Evolutionary conservation across 1,284 basidiomycete genomes (phyloP), one percentile per base, ranked within the genome.

Genomic region (Pseudozyma thailandica): DNA sequence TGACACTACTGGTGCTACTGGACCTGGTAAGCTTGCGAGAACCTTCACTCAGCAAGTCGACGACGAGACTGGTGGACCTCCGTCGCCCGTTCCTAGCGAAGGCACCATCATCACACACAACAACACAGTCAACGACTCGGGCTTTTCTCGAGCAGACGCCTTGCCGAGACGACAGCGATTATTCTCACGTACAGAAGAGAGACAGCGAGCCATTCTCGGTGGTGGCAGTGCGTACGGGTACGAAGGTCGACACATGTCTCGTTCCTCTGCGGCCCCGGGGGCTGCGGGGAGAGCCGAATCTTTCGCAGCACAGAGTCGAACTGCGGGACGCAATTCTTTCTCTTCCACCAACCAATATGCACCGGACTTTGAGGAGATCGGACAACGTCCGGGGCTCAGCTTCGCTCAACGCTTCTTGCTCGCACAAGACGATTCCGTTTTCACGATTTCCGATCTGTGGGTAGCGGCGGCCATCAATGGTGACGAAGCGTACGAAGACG

Each of bases 401-500:
- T 92, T 98, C 74, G 91, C 94, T 0, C 92, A 97, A 80, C 72
- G 84, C 48, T 84, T 83, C 52, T 52, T 83, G 44, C 57, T 82
- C 53, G 92, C 93, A 4, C 94, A 94, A 83, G 92, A 94, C 81
- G 91, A 92, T 78, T 90, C 91, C 1, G 92, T 94, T 7, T 92
- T 91, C 48, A 91, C 90, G 68, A 91, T 95, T 72, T 90, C 92
- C 5, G 93, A 94, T 84, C 85, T 95, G 15, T 95, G 93, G 93
- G 91, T 95, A 59, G 92, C 93, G 10, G 90, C 92, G 21, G 93
- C 93, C 4, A 92, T 93, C 85, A 92, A 92, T 61, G 91, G 89
- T 9, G 93, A 94, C 74, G 91, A 91, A 5, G 63, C 58, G 15
- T 76, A 80, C 54, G 77, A 80, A 23, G 81, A 82, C 15, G 63